Conservation (phyloP, 495 filamentous ascomycete genomes). For the Thozetella sp. region DNA sequence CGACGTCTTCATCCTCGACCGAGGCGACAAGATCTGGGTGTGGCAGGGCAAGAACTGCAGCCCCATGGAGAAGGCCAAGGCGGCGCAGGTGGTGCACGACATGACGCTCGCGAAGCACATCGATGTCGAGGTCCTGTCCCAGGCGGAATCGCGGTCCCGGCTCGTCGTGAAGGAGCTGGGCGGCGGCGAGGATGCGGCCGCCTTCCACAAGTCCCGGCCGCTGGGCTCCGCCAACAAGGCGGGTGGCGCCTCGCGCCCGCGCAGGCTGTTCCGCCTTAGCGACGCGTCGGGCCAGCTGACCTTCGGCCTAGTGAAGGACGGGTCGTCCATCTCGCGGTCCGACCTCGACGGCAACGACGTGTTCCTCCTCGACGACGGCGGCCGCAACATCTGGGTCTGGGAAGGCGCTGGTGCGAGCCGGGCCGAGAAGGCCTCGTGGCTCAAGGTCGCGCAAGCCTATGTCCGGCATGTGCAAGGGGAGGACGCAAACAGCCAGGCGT, state of each 20-base stretch:
- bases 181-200: conserved; percentile 40
- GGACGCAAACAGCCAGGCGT: conserved; percentile 31
- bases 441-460: conserved; percentile 58
- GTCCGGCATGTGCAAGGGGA: conserved; percentile 46
- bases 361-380: conserved; percentile 55
- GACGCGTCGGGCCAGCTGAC: conserved; percentile 53
- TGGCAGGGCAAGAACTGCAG: conserved; percentile 66
- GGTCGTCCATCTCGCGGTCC: conserved; percentile 26
- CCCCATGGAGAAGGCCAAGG: conserved; percentile 67
- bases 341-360: conserved; percentile 59
- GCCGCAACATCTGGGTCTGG: conserved; percentile 61
- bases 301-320: conserved; percentile 57
- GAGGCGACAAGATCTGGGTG: conserved; percentile 61
- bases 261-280: conserved; percentile 55
- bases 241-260: conserved; percentile 17
- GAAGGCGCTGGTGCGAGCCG: conserved; percentile 55
- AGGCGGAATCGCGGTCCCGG: conserved; percentile 53
- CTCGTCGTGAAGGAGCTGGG: conserved; percentile 57
- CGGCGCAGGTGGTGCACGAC: conserved; percentile 63
- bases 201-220: conserved; percentile 40
- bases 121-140: conserved; percentile 62
- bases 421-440: conserved; percentile 56
- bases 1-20: conserved; percentile 64
- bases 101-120: conserved; percentile 62
- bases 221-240: conserved; percentile 22